These are phyloP conservation scores for Ascocoryne sarcoides DNA, from an alignment of 2,329 filamentous ascomycete genomes.

Conservation along the genomic window DNA sequence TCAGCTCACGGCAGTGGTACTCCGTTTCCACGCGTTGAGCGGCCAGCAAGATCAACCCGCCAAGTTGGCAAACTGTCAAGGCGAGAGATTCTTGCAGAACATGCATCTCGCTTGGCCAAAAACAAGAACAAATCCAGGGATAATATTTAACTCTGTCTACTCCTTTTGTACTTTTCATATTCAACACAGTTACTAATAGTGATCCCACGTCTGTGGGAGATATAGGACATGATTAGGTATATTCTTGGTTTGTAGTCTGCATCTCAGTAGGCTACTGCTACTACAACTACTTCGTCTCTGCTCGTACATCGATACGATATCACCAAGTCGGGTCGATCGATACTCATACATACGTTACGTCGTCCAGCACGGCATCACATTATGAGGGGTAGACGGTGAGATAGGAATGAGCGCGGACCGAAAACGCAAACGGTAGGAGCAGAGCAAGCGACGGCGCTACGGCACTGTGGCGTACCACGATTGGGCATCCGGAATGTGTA, in stretches of 20 bases:
- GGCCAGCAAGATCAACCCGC: constrained; percentile 5
- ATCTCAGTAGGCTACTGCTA: too few species aligned
- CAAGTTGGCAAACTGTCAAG: constrained; percentile 16
- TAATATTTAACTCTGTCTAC: background rate
- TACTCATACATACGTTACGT: too few species aligned
- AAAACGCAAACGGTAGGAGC: too few species aligned
- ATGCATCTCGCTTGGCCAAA: constrained; percentile 12
- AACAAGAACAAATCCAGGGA: constrained; percentile 10
- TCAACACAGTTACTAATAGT: constrained; percentile 19
- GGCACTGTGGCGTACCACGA: too few species aligned
- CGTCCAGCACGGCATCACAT: too few species aligned
- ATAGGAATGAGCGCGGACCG: too few species aligned
- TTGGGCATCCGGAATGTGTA: too few species aligned
- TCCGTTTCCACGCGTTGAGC: background rate
- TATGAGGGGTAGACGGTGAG: too few species aligned
- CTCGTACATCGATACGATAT: too few species aligned
- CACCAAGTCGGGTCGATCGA: too few species aligned
- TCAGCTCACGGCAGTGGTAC: background rate
- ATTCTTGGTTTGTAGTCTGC: constrained; percentile 10
- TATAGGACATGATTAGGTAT: constrained; percentile 24
- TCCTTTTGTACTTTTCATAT: constrained; percentile 1
- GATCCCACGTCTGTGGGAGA: constrained; percentile 14
- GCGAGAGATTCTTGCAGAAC: constrained; percentile 20
- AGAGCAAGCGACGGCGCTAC: too few species aligned
- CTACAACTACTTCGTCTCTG: too few species aligned